Base-by-base conservation (phyloP, 768 basidiomycete genomes). In the Boletus sensibilis region DNA sequence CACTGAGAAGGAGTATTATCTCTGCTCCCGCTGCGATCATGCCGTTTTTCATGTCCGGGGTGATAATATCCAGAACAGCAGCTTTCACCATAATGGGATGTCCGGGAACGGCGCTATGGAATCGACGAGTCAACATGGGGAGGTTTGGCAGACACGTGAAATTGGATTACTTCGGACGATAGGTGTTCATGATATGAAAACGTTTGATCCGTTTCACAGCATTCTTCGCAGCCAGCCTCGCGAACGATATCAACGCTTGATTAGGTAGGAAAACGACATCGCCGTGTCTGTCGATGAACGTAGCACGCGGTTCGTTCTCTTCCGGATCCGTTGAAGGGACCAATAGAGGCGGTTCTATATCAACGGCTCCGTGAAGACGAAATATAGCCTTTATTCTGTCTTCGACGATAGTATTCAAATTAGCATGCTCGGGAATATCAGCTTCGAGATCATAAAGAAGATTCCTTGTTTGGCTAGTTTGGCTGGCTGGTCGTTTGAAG, bases 291-390 rank as follows among this genome's bases (percentile, higher is more conserved):
- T 96, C 94, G 31, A 98, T 80, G 60, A 92, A 84, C 7, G 84
- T 76, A 3, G 88, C 90, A 29, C 86, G 83, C 8, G 78, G 81
- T 40, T 79, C 79, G 33, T 86, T 83, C 31, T 90, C 86, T 18
- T 84, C 82, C 4, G 78, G 74, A 31, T 85, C 79, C 46, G 82
- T 78, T 2, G 83, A 78, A 1, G 90, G 94, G 69, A 92, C 83
- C 12, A 97, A 76, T n/a, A 95, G 71, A 0, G 93, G 88, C 1
- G 93, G 88, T 62, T 91, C 90, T 72, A 88, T 87, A 59, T 94
- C 85, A 1, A 96, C 84, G 4, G 95, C 94, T 7, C 95, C 95
- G 65, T 95, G 95, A 5, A 95, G 79, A 37, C 87, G 83, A 71
- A 96, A 95, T 18, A 94, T 85, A 2, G 86, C 76, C 3, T 82